Base-by-base conservation (phyloP, 257 asterid species). In the Primulina eburnea region DNA sequence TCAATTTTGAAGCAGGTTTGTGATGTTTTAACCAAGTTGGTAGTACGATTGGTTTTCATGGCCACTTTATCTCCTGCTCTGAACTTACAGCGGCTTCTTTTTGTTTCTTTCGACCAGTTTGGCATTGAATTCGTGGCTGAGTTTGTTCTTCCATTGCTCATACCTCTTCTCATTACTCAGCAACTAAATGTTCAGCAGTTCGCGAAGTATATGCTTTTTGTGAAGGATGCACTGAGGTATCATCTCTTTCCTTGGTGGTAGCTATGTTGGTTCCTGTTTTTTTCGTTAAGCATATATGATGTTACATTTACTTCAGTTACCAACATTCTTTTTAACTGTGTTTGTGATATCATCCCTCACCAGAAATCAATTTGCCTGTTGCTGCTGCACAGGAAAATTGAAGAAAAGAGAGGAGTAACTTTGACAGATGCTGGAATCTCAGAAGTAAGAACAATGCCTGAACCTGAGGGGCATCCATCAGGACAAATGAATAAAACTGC, bases 131-230 rank as follows among this genome's bases (percentile, higher is more conserved):
- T 94, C 82, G 92, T 80, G 6, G 96, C 89, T 3, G 91, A 84
- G 73, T 88, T 85, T 77, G 97, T 94, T 38, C 97, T 94, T 89
- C 97, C 99, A 40, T 84, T 89, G 34, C 85, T 94, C 77, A 68
- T 66, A 72, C 97, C 99, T 64, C 97, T 94, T 76, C 96, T 94
- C 73, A 77, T 86, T 62, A 88, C 95, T 75, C 97, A 94, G 71
- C 99, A 94, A 78, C 78, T 94, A 77, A 94, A 94, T 38, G 95
- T 91, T 79, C 99, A 94, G 79, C 99, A 94, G 81, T 94, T 94
- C 77, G 99, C 97, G 2, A 94, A 94, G 81, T 89, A 85, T 72
- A 94, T 94, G 99, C 90, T 80, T 72, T 94, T 88, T 76, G 90
- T 94, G 68, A 91, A 91, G 81, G 96, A 91, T 74, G 88, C 84